Evolutionary conservation across 495 filamentous ascomycete species (phyloP).

Genomic region (Melanomma pulvis-pyrius): DNA sequence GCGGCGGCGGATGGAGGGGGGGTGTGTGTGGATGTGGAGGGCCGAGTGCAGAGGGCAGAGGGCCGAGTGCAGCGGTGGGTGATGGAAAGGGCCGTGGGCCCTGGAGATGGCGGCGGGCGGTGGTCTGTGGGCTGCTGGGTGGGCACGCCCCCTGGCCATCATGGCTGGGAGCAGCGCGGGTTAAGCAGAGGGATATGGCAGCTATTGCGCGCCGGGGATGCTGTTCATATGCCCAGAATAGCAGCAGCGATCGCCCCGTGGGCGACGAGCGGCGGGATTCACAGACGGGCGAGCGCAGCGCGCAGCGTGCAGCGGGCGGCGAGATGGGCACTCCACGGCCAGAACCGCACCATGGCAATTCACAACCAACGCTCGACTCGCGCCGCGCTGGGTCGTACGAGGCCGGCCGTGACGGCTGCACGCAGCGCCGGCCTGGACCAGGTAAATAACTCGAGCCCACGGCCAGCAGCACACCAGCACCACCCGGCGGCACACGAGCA

Average conservation of each 20-base stretch:
- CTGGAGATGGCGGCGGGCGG: constrained; percentile 4
- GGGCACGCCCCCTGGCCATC: not conserved
- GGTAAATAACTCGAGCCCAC: too few relatives aligned
- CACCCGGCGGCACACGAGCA: not conserved
- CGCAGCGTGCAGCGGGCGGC: too few relatives aligned
- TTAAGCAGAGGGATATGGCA: too few relatives aligned
- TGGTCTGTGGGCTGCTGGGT: constrained; percentile 17
- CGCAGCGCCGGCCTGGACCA: too few relatives aligned
- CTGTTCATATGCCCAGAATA: constrained; percentile 28
- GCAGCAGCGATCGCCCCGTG: too few relatives aligned
- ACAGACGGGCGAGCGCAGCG: not conserved
- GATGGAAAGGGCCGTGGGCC: too few relatives aligned
- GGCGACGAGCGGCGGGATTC: not conserved
- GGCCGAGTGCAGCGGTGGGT: constrained; percentile 1
- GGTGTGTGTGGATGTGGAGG: not conserved
- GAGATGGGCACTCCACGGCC: too few relatives aligned
- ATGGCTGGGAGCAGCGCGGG: too few relatives aligned
- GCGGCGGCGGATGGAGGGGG: constrained; percentile 20
- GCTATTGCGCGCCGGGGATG: too few relatives aligned
- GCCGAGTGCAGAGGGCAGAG: not conserved
- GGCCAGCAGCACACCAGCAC: not conserved
- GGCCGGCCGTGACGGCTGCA: too few relatives aligned
- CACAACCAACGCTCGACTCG: not conserved
- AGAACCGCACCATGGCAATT: not conserved
- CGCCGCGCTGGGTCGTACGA: too few relatives aligned